A percentile compares a stretch with the other conserved stretches of the same genome.
phyloP scores from a whole-genome alignment of 2,329 filamentous ascomycete species.

The Penicillium glabrum region DNA sequence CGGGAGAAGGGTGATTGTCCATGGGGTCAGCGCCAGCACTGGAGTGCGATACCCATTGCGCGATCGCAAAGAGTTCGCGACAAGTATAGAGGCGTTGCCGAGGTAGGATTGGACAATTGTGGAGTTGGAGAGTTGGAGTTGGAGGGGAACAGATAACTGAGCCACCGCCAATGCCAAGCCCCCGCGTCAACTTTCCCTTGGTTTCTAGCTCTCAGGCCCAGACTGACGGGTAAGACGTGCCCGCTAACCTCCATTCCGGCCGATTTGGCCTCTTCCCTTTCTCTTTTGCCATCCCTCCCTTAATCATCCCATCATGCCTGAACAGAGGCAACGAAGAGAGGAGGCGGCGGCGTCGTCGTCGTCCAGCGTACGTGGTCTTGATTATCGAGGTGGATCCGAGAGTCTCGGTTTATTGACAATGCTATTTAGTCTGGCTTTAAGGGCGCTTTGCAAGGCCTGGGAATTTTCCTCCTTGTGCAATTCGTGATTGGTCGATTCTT shows the following conservation, averaged over 20 bases:
- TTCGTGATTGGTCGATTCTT: slow-evolving; percentile 58
- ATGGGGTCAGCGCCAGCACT: slow-evolving; percentile 30
- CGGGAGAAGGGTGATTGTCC: slow-evolving; percentile 35
- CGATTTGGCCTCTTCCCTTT: slow-evolving; percentile 11
- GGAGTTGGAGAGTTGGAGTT: slow-evolving; percentile 10
- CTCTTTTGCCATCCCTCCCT: slow-evolving; percentile 6
- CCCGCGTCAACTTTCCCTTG: slow-evolving; percentile 1
- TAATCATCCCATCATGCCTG: slow-evolving; percentile 35
- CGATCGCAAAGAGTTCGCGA: slow-evolving; percentile 9
- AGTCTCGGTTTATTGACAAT: slow-evolving; percentile 21
- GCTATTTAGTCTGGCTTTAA: slow-evolving; percentile 41
- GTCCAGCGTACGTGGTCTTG: slow-evolving; percentile 21
- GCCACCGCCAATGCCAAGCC: slow-evolving; percentile 1
- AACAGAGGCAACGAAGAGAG: slow-evolving; percentile 38
- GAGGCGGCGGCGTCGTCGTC: slow-evolving; percentile 24
- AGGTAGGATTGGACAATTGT: slow-evolving; percentile 6
- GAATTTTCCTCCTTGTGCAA: slow-evolving; percentile 60
- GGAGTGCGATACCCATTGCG: slow-evolving; percentile 30
- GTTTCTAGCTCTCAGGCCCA: background rate
- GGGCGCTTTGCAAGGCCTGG: slow-evolving; percentile 55
- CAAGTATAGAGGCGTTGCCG: background rate
- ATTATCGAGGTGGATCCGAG: background rate
- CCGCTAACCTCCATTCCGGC: slow-evolving; percentile 9
- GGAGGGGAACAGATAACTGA: background rate
- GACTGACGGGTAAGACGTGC: background rate